Evolutionary conservation across 2,329 filamentous ascomycete species (phyloP).

Genomic region (Davidsoniella neocaledoniae): DNA sequence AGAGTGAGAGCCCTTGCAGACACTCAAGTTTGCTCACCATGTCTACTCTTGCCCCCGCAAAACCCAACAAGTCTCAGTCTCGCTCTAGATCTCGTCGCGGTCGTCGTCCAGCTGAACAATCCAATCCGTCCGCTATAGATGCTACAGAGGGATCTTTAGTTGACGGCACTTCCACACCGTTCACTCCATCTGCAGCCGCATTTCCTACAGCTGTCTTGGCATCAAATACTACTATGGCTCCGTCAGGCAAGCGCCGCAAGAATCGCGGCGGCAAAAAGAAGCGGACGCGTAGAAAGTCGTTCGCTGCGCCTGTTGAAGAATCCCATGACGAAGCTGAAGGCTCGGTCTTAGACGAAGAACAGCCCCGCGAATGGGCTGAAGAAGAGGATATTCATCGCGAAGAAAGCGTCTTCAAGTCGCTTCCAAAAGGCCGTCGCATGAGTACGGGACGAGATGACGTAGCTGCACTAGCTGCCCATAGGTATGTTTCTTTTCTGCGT

Average conservation of each 20-base stretch:
- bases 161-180: no score
- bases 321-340: conserved; percentile 21
- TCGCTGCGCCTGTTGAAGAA: conserved; percentile 48
- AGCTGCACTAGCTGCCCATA: background rate
- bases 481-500: background rate
- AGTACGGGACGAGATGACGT: background rate
- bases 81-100: no score
- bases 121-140: no score
- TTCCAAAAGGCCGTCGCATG: conserved; percentile 12
- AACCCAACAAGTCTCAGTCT: no score
- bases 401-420: conserved; percentile 8
- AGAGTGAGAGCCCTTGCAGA: no score
- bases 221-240: conserved; percentile 7
- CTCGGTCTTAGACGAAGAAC: conserved; percentile 3
- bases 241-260: conserved; percentile 41
- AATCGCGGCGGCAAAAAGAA: conserved; percentile 65
- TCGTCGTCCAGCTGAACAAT: no score
- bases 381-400: conserved; percentile 8
- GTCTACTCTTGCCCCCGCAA: no score
- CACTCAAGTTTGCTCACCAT: no score
- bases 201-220: background rate
- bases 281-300: conserved; percentile 61
- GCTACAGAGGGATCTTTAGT: no score
- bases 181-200: no score
- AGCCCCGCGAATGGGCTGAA: conserved; percentile 6